Evolutionary conservation across 2,329 filamentous ascomycete genomes (phyloP), one percentile per base, ranked within the genome.

Genomic region (Trichophyton simii): DNA sequence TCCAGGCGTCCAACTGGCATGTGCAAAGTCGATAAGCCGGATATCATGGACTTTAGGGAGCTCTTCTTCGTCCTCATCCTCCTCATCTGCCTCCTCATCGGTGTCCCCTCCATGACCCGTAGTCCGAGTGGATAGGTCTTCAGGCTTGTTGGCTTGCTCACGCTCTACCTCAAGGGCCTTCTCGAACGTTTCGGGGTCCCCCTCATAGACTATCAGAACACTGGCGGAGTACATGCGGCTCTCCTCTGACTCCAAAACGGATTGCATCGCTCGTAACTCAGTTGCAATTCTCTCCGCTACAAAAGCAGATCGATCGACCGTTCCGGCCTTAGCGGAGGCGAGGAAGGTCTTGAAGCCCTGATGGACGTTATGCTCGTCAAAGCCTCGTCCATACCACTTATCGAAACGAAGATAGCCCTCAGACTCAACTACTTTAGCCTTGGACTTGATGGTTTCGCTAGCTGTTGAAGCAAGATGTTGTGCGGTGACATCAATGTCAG

Each of bases 1-100:
- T 0, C 90, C 89, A 0, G 89, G 87, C 0, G 84, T 87, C 86
- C 87, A 97, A 58, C 79, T 77, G 9, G 94, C 94, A 74, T 99
- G 94, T 1, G 94, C 94, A 79, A 99, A 99, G 73, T 99, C 94
- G 67, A 99, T 99, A 65, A 99, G 80, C 71, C 92, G 94, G 58
- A 96, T 80, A 11, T 84, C 82, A 68, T 87, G 89, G 50, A 95
- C 83, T 67, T 86, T 86, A 0, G 87, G 87, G 9, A 72, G 70
- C 63, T 76, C 72, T 61, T 79, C 74, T 59, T 82, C 78, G 2
- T 84, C 81, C 1, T 85, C 81, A 0, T 83, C 81, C 1, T 79
- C 77, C 0, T 59, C 77, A 69, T 68, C 38, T 2, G 68, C 71
- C 58, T 72, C 68, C 6, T 72, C 67, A 41, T 72, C 72, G 48